A percentile compares a stretch with the other conserved stretches of the same genome.
These are phyloP conservation scores for Alternaria gaisen DNA, from an alignment of 2,329 filamentous ascomycete genomes.

Conservation along the genomic window DNA sequence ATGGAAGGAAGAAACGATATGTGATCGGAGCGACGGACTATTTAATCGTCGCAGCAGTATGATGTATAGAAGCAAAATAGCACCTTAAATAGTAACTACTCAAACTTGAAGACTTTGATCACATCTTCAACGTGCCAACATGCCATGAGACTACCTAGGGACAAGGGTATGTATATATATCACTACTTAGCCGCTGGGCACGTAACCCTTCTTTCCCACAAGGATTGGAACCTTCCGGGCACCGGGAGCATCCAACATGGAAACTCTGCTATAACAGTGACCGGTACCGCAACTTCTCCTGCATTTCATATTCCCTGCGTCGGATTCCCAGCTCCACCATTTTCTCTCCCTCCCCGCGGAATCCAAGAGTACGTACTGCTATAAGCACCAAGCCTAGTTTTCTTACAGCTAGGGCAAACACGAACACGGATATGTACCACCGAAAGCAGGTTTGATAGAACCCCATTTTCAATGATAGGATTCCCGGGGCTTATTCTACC, in stretches of 20 bases:
- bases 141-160: background rate
- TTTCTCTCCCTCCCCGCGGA: background rate
- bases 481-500: background rate
- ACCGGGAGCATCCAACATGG: background rate
- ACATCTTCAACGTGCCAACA: background rate
- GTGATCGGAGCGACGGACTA: background rate
- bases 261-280: background rate
- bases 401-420: background rate
- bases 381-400: constrained; percentile 3
- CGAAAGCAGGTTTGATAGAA: background rate
- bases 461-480: background rate
- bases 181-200: background rate
- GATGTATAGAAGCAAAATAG: background rate
- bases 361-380: background rate
- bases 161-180: background rate
- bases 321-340: background rate
- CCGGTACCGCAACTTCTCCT: background rate
- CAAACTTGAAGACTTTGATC: background rate
- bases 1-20: background rate
- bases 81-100: background rate
- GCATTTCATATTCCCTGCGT: constrained; percentile 1
- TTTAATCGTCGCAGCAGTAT: background rate
- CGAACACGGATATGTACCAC: background rate
- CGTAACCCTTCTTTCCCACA: background rate
- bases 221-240: background rate